These are phyloP conservation scores for Actinomucor elegans DNA, from an alignment of 371 early-diverging fungal species.

Conservation along the genomic window DNA sequence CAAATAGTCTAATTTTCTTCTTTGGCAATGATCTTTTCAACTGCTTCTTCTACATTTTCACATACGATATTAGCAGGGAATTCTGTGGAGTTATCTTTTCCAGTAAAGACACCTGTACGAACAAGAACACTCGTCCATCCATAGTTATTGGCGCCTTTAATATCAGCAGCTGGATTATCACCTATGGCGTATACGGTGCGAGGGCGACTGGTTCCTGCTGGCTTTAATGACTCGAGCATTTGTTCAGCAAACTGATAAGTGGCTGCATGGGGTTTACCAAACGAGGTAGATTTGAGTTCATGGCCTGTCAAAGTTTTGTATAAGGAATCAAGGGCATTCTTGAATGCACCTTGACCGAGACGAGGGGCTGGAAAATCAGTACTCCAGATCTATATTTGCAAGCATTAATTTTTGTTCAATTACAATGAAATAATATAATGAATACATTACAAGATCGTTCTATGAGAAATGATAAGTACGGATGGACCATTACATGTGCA, in stretches of 20 bases:
- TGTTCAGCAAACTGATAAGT: constrained; percentile 76
- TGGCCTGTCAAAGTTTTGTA: constrained; percentile 38
- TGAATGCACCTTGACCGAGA: constrained; percentile 82
- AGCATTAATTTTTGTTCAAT: too few species aligned
- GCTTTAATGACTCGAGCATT: constrained; percentile 38
- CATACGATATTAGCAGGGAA: constrained; percentile 63
- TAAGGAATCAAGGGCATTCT: constrained; percentile 63
- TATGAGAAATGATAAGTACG: background rate
- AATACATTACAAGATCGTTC: constrained; percentile 41
- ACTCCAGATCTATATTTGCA: constrained; percentile 68
- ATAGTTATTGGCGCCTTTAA: constrained; percentile 78
- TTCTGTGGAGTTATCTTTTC: constrained; percentile 51
- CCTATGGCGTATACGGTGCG: constrained; percentile 65
- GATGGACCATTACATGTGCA: background rate
- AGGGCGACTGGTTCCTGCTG: background rate
- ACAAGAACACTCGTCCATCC: constrained; percentile 85
- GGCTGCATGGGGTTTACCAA: constrained; percentile 79
- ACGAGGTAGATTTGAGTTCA: constrained; percentile 65
- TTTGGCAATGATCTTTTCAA: constrained; percentile 51
- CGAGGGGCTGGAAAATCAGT: constrained; percentile 80
- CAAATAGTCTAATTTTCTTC: constrained; percentile 24
- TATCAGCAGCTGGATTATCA: constrained; percentile 77
- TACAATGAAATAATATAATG: background rate
- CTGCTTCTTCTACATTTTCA: constrained; percentile 79
- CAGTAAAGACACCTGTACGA: constrained; percentile 78